phyloP scores from a whole-genome alignment of 1,139 yeast species.

The Hyphopichia burtonii region DNA sequence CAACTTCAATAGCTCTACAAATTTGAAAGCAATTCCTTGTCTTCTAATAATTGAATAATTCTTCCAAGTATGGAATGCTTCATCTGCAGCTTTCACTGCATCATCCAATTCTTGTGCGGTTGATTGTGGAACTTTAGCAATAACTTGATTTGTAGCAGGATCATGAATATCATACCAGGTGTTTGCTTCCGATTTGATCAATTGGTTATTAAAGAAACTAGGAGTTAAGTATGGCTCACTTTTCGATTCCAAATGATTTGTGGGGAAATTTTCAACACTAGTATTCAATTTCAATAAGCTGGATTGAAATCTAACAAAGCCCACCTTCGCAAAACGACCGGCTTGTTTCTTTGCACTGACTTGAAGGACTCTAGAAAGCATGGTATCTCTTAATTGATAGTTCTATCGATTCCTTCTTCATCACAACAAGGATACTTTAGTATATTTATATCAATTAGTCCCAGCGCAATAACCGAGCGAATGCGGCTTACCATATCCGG shows the following conservation, averaged over 20 bases:
- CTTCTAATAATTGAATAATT: conserved; percentile 62
- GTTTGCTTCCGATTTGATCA: conserved; percentile 52
- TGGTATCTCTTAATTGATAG: neutral
- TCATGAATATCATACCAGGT: conserved; percentile 75
- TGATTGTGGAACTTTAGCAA: conserved; percentile 70
- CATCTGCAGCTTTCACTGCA: conserved; percentile 65
- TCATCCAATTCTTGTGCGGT: conserved; percentile 65
- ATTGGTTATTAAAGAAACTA: conserved; percentile 57
- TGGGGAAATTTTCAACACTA: conserved; percentile 41
- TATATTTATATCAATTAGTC: neutral
- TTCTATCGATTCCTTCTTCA: neutral
- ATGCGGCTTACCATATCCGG: conserved; percentile 3
- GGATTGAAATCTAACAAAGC: neutral
- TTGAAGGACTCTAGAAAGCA: neutral
- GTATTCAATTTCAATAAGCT: conserved; percentile 21
- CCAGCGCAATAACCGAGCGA: neutral
- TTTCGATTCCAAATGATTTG: conserved; percentile 40
- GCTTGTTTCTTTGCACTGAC: neutral
- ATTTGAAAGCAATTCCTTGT: conserved; percentile 74
- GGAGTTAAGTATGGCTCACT: conserved; percentile 54
- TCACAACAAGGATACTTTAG: no score
- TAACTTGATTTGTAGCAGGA: conserved; percentile 71
- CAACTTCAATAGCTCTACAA: conserved; percentile 63
- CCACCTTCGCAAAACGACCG: neutral
- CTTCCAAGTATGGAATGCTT: conserved; percentile 61